These are phyloP conservation scores for Rugosomyces carneus DNA, from an alignment of 1,284 basidiomycete genomes.

Conservation along the genomic window DNA sequence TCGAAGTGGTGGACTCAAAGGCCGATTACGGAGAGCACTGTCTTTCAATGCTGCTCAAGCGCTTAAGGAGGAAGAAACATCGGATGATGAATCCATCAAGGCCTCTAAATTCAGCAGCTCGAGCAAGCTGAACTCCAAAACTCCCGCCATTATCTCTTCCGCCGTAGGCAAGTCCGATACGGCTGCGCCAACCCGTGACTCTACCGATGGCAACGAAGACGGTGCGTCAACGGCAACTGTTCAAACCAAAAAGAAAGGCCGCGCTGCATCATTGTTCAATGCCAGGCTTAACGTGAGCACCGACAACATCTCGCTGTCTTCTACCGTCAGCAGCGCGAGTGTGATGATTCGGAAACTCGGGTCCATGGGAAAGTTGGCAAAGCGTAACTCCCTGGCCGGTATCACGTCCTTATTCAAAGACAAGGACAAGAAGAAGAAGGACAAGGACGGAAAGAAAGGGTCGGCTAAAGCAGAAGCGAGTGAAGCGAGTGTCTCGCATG, in stretches of 20 bases:
- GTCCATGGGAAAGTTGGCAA: slow-evolving; percentile 85
- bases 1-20: slow-evolving; percentile 67
- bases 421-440: slow-evolving; percentile 70
- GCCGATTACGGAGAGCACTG: slow-evolving; percentile 68
- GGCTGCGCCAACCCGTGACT: slow-evolving; percentile 9
- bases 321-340: slow-evolving; percentile 93
- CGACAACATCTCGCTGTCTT: slow-evolving; percentile 95
- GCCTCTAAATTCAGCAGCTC: slow-evolving; percentile 28
- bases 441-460: slow-evolving; percentile 55
- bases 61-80: slow-evolving; percentile 55
- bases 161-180: slow-evolving; percentile 17
- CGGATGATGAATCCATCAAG: slow-evolving; percentile 41
- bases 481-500: slow-evolving; percentile 76
- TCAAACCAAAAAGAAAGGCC: slow-evolving; percentile 63
- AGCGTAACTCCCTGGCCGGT: slow-evolving; percentile 84
- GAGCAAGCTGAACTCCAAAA: slow-evolving; percentile 27
- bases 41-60: slow-evolving; percentile 57
- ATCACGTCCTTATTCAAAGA: slow-evolving; percentile 95
- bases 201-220: slow-evolving; percentile 29
- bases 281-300: slow-evolving; percentile 89
- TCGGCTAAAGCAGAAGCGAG: slow-evolving; percentile 64
- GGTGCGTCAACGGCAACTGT: slow-evolving; percentile 45
- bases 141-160: slow-evolving; percentile 20
- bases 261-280: slow-evolving; percentile 78
- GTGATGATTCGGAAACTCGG: slow-evolving; percentile 98